Base-by-base conservation (phyloP, 768 basidiomycete genomes). In the Trametes coccinea region DNA sequence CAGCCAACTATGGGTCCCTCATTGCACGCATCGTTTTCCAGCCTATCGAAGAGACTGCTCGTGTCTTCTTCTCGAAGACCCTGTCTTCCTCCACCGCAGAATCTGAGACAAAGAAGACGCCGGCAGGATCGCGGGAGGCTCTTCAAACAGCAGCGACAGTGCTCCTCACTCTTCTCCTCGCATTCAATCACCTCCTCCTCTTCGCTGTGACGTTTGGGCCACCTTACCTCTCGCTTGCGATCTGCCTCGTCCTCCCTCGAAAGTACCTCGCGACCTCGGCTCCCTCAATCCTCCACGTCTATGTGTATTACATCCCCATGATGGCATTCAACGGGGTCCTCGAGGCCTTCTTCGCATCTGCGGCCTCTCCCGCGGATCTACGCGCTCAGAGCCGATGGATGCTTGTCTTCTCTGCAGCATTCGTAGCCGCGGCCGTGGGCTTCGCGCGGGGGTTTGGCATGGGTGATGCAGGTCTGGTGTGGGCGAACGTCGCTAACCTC, bases 1-100 rank as follows among this genome's bases (percentile, higher is more conserved):
- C 97, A 11, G 89, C 90, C 41, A 98, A 98, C 73, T 99, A 98
- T 71, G 97, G 96, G 92, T 97, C 96, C 3, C 82, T 98, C 13
- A 77, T 97, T 29, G 96, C 95, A 5, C 87, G 97, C 16, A 90
- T 98, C 60, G 70, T 95, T 29, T 96, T 98, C 71, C 96, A 98
- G 67, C 97, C 97, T 0, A 84, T 98, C 29, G 97, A 99, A 74
- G 97, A 99, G 75, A 89, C 92, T 1, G 83, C 89, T 1, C 87
- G 95, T 1, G 80, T 98, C 3, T 93, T 88, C 75, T 98, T 97
- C 74, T 95, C 96, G 1, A 88, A 79, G 55, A 81, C 78, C 60
- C 79, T 77, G 62, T 84, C 72, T 59, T 70, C 67, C 8, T 63
- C 64, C 52, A 4, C 22, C 52, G 6, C 48, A 45, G 22, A 22